These are phyloP conservation scores for Rhodotorula mucilaginosa DNA, from an alignment of 1,284 basidiomycete species.

Conservation along the genomic window DNA sequence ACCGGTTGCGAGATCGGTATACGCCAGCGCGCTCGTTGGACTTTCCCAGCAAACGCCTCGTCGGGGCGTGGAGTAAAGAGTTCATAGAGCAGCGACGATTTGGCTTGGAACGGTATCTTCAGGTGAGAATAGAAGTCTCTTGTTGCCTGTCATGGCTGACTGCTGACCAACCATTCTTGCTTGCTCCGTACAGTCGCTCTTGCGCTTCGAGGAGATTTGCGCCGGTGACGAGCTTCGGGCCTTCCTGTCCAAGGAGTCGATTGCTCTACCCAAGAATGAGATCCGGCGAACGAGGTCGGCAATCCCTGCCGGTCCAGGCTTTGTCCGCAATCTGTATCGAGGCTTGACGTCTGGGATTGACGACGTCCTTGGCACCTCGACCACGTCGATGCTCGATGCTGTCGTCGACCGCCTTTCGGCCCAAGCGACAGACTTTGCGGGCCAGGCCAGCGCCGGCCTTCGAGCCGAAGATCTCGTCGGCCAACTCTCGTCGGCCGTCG, in stretches of 20 bases:
- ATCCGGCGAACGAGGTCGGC: neutral
- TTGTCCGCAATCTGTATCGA: slow-evolving; percentile 68
- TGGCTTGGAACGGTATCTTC: slow-evolving; percentile 83
- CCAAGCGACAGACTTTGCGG: slow-evolving; percentile 82
- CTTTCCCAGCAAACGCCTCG: slow-evolving; percentile 86
- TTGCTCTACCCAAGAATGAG: slow-evolving; percentile 37
- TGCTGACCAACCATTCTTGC: slow-evolving; percentile 5
- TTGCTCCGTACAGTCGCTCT: slow-evolving; percentile 59
- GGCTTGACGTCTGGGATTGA: slow-evolving; percentile 88
- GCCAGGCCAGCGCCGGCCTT: slow-evolving; percentile 71
- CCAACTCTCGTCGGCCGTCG: slow-evolving; percentile 58
- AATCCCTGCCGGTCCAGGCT: slow-evolving; percentile 11
- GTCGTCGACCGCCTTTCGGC: slow-evolving; percentile 82
- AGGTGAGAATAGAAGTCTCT: slow-evolving; percentile 53
- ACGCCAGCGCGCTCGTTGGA: slow-evolving; percentile 67
- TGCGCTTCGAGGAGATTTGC: slow-evolving; percentile 71
- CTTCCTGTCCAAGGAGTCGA: slow-evolving; percentile 76
- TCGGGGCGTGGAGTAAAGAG: slow-evolving; percentile 68
- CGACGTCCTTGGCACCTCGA: slow-evolving; percentile 73
- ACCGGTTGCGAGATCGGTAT: slow-evolving; percentile 72
- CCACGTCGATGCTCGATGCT: slow-evolving; percentile 88
- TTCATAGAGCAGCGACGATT: slow-evolving; percentile 77
- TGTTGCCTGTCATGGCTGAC: slow-evolving; percentile 48
- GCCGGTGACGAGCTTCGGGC: slow-evolving; percentile 75
- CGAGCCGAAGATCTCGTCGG: slow-evolving; percentile 77